Base-by-base conservation (phyloP, 2,329 filamentous ascomycete genomes). In the Xylariomycetidae sp. region DNA sequence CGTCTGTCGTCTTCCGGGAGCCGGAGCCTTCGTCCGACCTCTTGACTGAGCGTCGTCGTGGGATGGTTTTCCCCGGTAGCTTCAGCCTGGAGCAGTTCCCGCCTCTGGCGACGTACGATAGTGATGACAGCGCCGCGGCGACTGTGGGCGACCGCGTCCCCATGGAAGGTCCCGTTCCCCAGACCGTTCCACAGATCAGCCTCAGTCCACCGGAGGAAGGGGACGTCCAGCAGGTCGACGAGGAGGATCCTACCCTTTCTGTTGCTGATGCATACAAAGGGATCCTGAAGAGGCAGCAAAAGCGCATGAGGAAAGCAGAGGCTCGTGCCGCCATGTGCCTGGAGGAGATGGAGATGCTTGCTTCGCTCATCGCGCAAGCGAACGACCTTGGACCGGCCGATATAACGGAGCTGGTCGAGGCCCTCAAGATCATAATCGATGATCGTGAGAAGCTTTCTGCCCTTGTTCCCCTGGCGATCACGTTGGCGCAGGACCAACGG, bases 401-500 rank as follows among this genome's bases (percentile, higher is more conserved):
- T 25, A 18, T 25, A 7, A 8, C 4, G 1, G 27, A 19, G 4
- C 28, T 48, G 6, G 31, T 32, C 4, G 26, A 30, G 2, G 32
- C 36, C 4, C 24, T 53, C 2, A 37, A 31, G 15, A 10, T n/a
- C 2, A 44, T 54, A 3, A 46, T 49, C 10, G 23, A 31, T 1
- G 49, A 51, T 16, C 42, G 40, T 8, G 28, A 36, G 1, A 35
- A 25, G 29, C 35, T 52, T 2, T 29, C 25, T 3, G 36, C 38
- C 2, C 37, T 48, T 4, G 23, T 42, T 4, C 47, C 48, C 2
- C 24, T 52, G 2, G 48, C 47, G 4, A n/a, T 32, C 3, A 34
- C 31, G 7, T 25, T 54, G 12, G 46, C 49, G 10, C 25, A 26
- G 19, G 43, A 52, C 18, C 44, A 46, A 23, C 37, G 36, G 6